Percentiles rank a stretch among this genome's conserved stretches.
phyloP scores from a whole-genome alignment of 2,329 filamentous ascomycete species.

The Diplodia seriata region DNA sequence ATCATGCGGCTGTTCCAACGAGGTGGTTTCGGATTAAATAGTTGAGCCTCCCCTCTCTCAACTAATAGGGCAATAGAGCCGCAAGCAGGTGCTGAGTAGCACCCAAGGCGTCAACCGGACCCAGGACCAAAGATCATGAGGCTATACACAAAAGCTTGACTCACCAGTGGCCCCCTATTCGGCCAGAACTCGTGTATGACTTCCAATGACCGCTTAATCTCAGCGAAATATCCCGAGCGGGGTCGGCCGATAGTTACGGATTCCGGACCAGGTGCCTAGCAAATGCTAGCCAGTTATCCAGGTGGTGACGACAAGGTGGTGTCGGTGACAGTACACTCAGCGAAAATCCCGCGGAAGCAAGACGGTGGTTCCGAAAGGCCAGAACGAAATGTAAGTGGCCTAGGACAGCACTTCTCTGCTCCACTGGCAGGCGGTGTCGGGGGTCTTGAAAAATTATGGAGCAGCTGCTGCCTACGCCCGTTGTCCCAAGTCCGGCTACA shows the following conservation, averaged over 20 bases:
- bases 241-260: constrained; percentile 31
- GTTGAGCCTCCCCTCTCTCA: constrained; percentile 4
- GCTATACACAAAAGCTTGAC: constrained; percentile 14
- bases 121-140: not conserved
- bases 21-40: constrained; percentile 22
- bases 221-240: not conserved
- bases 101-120: not conserved
- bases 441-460: constrained; percentile 1
- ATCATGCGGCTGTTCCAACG: constrained; percentile 1
- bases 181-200: not conserved
- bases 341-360: constrained; percentile 10
- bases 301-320: not conserved
- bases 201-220: not conserved
- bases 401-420: not conserved
- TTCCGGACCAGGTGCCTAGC: not conserved
- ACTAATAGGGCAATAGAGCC: not conserved
- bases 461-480: constrained; percentile 15
- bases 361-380: constrained; percentile 5
- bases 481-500: not conserved
- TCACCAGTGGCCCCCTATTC: not conserved
- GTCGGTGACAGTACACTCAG: not conserved
- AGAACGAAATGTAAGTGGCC: not conserved
- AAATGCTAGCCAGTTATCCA: not conserved
- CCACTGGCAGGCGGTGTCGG: constrained; percentile 9
- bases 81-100: not conserved